Percentiles rank a stretch among this genome's conserved stretches.
Evolutionary conservation across 2,329 filamentous ascomycete genomes (phyloP).

Genomic region (Cercospora citrullina): DNA sequence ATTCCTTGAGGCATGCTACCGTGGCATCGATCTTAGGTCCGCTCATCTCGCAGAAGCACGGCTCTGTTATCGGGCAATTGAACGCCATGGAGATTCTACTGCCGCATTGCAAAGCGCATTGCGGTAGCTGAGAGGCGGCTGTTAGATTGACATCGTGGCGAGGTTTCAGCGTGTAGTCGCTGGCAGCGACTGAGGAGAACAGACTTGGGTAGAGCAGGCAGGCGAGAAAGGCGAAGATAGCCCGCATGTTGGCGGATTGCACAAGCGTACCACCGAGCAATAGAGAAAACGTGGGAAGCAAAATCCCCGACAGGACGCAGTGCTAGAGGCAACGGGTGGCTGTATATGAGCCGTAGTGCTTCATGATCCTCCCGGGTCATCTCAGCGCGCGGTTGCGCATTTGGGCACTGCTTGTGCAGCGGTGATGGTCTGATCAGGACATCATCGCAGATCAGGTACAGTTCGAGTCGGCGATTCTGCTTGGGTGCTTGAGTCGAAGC

Average conservation of each 20-base stretch:
- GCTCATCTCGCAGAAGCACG: conserved; percentile 1
- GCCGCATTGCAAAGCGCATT: neutral
- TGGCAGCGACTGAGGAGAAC: neutral
- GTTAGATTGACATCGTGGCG: conserved; percentile 6
- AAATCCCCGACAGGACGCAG: neutral
- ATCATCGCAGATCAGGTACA: neutral
- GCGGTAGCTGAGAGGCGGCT: neutral
- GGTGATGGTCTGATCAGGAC: neutral
- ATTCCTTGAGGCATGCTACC: neutral
- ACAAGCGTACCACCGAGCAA: neutral
- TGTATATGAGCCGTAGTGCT: neutral
- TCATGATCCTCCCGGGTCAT: neutral
- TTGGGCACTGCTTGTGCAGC: neutral
- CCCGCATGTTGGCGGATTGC: neutral
- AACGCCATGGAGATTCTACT: neutral
- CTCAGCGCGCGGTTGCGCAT: neutral
- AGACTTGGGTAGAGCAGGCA: neutral
- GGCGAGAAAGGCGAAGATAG: neutral
- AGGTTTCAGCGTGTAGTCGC: neutral
- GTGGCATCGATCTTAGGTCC: conserved; percentile 8
- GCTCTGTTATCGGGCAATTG: conserved; percentile 6
- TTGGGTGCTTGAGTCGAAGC: conserved; percentile 3
- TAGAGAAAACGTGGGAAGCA: neutral
- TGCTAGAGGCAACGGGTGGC: neutral
- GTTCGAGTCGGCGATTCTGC: neutral